Conservation (phyloP, 805 yeast species). For the Tetrapisispora arboricola region DNA sequence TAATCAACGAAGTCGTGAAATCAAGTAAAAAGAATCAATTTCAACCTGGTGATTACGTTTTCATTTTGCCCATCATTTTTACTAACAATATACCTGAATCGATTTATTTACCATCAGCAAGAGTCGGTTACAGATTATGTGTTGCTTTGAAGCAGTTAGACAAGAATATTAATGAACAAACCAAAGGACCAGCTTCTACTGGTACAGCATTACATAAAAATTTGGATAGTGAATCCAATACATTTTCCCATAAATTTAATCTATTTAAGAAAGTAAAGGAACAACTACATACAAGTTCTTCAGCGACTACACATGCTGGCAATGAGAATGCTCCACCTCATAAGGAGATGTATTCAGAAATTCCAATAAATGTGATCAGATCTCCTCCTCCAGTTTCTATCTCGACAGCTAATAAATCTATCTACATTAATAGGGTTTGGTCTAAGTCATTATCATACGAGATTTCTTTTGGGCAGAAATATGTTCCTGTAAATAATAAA, state of each 20-base stretch:
- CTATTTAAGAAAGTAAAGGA: slow-evolving; percentile 16
- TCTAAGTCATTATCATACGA: slow-evolving; percentile 61
- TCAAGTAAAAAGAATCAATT: slow-evolving; percentile 6
- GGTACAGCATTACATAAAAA: slow-evolving; percentile 3
- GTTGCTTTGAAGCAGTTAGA: slow-evolving; percentile 10
- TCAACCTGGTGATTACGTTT: slow-evolving; percentile 63
- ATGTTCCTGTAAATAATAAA: slow-evolving; percentile 52
- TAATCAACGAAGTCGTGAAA: slow-evolving; percentile 2
- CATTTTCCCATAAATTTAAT: not conserved
- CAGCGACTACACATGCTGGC: not conserved
- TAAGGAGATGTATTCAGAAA: slow-evolving; percentile 19
- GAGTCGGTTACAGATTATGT: slow-evolving; percentile 13
- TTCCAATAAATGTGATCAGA: slow-evolving; percentile 30
- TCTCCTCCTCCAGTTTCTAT: slow-evolving; percentile 33
- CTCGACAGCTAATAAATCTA: slow-evolving; percentile 51
- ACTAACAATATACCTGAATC: slow-evolving; percentile 58
- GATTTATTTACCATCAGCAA: slow-evolving; percentile 27
- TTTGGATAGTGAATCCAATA: not conserved
- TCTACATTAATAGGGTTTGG: slow-evolving; percentile 70
- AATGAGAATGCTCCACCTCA: not conserved
- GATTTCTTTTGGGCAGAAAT: slow-evolving; percentile 61
- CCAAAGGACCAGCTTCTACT: not conserved
- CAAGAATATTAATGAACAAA: not conserved
- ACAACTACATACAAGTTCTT: slow-evolving; percentile 1
- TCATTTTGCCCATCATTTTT: slow-evolving; percentile 50